phyloP scores from a whole-genome alignment of 768 basidiomycete genomes.

The Royoungia palumana region DNA sequence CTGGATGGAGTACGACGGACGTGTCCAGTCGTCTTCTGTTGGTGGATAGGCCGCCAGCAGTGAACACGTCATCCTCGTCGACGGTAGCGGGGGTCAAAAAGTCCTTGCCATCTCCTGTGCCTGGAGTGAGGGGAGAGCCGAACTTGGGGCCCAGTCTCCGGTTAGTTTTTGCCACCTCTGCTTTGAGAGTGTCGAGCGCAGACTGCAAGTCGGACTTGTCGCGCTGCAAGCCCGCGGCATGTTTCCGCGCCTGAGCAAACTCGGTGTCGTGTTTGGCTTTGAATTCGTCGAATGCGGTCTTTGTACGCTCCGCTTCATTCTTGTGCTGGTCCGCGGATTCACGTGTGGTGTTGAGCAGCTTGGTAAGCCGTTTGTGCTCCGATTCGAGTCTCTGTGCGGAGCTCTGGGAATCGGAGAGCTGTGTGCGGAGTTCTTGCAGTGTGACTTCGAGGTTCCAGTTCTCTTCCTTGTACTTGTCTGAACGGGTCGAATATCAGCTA shows the following conservation, averaged over 20 bases:
- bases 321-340: slow-evolving; percentile 83
- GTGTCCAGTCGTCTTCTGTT: slow-evolving; percentile 58
- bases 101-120: slow-evolving; percentile 41
- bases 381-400: slow-evolving; percentile 67
- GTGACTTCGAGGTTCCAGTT: slow-evolving; percentile 98
- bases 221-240: slow-evolving; percentile 80
- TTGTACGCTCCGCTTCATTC: slow-evolving; percentile 76
- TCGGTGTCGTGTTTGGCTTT: slow-evolving; percentile 94
- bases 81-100: slow-evolving; percentile 56
- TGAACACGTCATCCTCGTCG: slow-evolving; percentile 66
- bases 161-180: slow-evolving; percentile 64
- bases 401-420: slow-evolving; percentile 63
- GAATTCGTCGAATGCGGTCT: slow-evolving; percentile 61
- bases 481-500: slow-evolving; percentile 1
- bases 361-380: slow-evolving; percentile 80
- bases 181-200: slow-evolving; percentile 70
- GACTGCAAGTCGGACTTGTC: slow-evolving; percentile 92
- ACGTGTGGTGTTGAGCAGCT: slow-evolving; percentile 65
- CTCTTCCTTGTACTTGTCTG: slow-evolving; percentile 96
- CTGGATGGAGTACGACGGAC: slow-evolving; percentile 43
- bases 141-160: slow-evolving; percentile 56
- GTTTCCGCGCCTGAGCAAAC: slow-evolving; percentile 85
- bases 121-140: slow-evolving; percentile 73
- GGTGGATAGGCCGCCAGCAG: slow-evolving; percentile 56
- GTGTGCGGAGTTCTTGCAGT: slow-evolving; percentile 78